These are phyloP conservation scores for Logfia minima DNA, from an alignment of 129 eudicot species.

Conservation along the genomic window DNA sequence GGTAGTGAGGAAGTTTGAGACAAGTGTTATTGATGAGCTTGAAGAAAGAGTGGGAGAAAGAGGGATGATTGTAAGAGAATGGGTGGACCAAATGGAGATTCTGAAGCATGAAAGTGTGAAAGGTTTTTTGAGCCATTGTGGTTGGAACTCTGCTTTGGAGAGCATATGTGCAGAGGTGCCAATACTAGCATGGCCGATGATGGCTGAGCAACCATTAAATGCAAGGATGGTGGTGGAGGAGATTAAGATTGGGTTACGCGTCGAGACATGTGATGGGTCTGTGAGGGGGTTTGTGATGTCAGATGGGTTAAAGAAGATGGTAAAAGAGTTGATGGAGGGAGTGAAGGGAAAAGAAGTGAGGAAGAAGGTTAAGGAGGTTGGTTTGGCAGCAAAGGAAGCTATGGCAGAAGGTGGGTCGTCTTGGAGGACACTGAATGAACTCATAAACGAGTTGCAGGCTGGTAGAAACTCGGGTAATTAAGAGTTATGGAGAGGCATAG, in stretches of 20 bases:
- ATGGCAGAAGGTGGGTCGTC: slow-evolving; percentile 65
- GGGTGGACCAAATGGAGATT: slow-evolving; percentile 64
- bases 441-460: slow-evolving; percentile 42
- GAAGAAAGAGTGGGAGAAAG: slow-evolving; percentile 47
- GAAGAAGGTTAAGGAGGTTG: slow-evolving; percentile 48
- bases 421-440: slow-evolving; percentile 47
- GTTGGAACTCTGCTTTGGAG: slow-evolving; percentile 80
- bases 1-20: slow-evolving; percentile 50
- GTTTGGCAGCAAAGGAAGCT: slow-evolving; percentile 46
- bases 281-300: slow-evolving; percentile 55
- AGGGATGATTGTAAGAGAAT: slow-evolving; percentile 58
- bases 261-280: slow-evolving; percentile 47
- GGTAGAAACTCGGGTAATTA: background rate
- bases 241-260: slow-evolving; percentile 60
- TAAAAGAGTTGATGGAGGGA: slow-evolving; percentile 66
- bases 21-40: slow-evolving; percentile 26
- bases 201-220: slow-evolving; percentile 72
- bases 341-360: slow-evolving; percentile 47
- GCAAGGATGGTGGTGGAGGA: slow-evolving; percentile 73
- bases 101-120: slow-evolving; percentile 48
- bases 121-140: slow-evolving; percentile 78
- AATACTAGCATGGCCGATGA: slow-evolving; percentile 81
- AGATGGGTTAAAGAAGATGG: slow-evolving; percentile 44
- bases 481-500: background rate
- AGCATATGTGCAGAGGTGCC: slow-evolving; percentile 71